phyloP scores from a whole-genome alignment of 495 filamentous ascomycete species.

The Bacidia gigantensis region DNA sequence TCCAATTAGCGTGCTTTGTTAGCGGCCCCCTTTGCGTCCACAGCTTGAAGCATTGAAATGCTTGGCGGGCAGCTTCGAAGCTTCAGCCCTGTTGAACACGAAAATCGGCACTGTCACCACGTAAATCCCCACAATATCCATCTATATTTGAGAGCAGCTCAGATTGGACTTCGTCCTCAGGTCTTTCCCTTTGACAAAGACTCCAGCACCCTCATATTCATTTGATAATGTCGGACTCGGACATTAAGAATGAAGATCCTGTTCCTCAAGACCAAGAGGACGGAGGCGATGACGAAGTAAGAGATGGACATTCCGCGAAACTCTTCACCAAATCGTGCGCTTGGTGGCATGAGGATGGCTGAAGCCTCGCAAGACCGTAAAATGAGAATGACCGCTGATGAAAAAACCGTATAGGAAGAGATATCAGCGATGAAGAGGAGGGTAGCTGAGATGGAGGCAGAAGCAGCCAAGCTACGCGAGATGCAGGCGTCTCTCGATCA shows the following conservation, averaged over 20 bases:
- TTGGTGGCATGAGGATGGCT: constrained; percentile 8
- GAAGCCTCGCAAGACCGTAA: constrained; percentile 12
- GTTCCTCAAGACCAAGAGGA: constrained; percentile 18
- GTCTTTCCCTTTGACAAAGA: no score
- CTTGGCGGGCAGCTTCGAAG: no score
- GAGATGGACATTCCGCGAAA: constrained; percentile 16
- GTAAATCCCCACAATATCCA: no score
- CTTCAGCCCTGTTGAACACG: no score
- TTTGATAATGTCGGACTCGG: constrained; percentile 18
- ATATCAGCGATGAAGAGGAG: constrained; percentile 96
- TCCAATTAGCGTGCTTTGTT: no score
- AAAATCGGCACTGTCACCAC: no score
- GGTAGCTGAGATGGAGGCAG: constrained; percentile 96
- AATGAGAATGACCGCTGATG: constrained; percentile 20
- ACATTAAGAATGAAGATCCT: constrained; percentile 8
- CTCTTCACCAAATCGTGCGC: constrained; percentile 7
- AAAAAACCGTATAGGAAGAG: constrained; percentile 52
- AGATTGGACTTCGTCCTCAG: no score
- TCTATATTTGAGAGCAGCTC: no score
- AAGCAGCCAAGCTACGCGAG: constrained; percentile 90
- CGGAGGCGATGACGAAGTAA: constrained; percentile 24
- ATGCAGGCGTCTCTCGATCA: constrained; percentile 89
- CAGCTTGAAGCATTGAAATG: no score
- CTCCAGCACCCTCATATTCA: neutral
- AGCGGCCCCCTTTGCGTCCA: no score